Base-by-base conservation (phyloP, 495 filamentous ascomycete species). In the Rusavskia elegans region DNA sequence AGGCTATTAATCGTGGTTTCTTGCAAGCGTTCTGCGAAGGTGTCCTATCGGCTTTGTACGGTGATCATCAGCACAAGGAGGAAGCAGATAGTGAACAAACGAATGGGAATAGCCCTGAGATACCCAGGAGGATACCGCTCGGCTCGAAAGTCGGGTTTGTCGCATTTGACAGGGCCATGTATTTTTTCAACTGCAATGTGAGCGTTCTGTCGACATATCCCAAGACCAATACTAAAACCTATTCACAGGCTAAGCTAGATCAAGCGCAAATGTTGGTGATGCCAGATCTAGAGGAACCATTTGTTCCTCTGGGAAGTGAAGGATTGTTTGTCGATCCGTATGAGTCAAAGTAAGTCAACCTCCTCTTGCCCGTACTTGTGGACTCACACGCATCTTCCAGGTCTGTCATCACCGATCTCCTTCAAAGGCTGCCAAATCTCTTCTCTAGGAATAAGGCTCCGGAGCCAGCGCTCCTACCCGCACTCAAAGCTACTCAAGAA, bases 251-350 rank as follows among this genome's bases (percentile, higher is more conserved):
- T 19, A 70, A 78, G 29, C 69, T 95, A 27, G 85, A 94, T 46
- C 80, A 87, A 68, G 86, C 92, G 5, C 92, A 99, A 61, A 96
- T 97, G 90, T 80, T 97, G 72, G 89, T 97, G 17, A 95, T 97
- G 88, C 85, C 92, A 10, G 92, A 99, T 62, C 77, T 99, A 51
- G 88, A 99, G 57, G 92, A 99, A 57, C 90, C 92, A 0, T 99
- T 99, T 63, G 83, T 96, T 8, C 92, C 93, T 42, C 70, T 97
- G 16, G 59, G 59, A 3, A 87, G 84, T 56, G 84, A 95, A 46
- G 89, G 89, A 10, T 71, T 97, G 3, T 96, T 99, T 66, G 90
- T 95, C 4, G 92, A 99, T 64, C 89, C 93, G 10, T 85, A 94
- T 60, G 85, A 95, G 64, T 92, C 89, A 23, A 89, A 84, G 79